These are phyloP conservation scores for Trichosporon ovoides DNA, from an alignment of 1,284 basidiomycete genomes.

Conservation along the genomic window DNA sequence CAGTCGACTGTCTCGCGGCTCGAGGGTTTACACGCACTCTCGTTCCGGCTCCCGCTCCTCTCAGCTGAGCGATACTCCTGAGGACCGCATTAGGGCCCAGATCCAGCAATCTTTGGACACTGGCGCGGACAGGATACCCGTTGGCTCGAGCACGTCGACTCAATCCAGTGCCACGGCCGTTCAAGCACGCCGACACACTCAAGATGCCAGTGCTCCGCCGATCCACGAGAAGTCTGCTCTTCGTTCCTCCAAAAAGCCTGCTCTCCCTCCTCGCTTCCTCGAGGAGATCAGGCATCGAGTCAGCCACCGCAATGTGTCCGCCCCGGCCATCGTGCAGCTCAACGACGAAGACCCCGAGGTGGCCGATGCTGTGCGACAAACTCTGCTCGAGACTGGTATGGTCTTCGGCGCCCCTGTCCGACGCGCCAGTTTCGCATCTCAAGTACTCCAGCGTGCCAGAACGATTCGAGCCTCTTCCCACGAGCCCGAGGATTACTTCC, in stretches of 20 bases:
- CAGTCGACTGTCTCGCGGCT: background rate
- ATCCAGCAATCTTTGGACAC: constrained; percentile 73
- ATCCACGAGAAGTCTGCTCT: constrained; percentile 43
- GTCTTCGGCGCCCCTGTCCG: background rate
- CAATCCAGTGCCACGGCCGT: constrained; percentile 22
- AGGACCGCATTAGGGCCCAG: constrained; percentile 74
- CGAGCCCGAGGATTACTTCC: constrained; percentile 20
- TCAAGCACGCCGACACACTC: background rate
- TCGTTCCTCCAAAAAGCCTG: constrained; percentile 28
- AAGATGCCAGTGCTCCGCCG: constrained; percentile 31
- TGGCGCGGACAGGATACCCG: constrained; percentile 56
- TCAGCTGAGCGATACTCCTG: constrained; percentile 32
- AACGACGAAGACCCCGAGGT: constrained; percentile 15
- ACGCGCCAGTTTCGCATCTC: constrained; percentile 16
- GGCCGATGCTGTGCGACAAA: constrained; percentile 15
- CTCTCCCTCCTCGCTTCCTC: constrained; percentile 43
- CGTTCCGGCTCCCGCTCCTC: background rate
- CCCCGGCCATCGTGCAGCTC: constrained; percentile 22
- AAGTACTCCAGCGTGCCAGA: constrained; percentile 20
- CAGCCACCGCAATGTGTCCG: constrained; percentile 30
- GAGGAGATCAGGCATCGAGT: constrained; percentile 43
- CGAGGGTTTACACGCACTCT: background rate
- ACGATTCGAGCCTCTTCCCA: constrained; percentile 14
- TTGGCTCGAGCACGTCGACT: constrained; percentile 4
- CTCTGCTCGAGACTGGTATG: constrained; percentile 1